phyloP scores from a whole-genome alignment of 106 monocot species.

The Dendrobium huoshanense region DNA sequence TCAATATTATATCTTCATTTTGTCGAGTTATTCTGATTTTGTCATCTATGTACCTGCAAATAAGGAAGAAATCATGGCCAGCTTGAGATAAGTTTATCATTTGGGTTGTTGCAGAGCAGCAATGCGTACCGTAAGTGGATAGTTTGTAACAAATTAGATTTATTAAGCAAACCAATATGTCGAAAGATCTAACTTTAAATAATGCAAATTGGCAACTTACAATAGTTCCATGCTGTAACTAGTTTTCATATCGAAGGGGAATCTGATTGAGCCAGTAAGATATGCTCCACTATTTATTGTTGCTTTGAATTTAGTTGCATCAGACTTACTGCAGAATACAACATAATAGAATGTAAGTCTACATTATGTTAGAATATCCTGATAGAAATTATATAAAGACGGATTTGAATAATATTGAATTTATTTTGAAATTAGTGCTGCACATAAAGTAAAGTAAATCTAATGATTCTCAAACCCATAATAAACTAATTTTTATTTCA shows the following conservation, averaged over 20 bases:
- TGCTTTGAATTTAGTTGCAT: slow-evolving; percentile 29
- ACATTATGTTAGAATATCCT: no score
- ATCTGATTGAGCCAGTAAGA: slow-evolving; percentile 32
- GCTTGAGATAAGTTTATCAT: not conserved
- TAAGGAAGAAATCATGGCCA: not conserved
- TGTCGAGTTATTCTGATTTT: slow-evolving; percentile 64
- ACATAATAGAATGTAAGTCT: not conserved
- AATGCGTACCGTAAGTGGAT: no score
- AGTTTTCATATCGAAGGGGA: slow-evolving; percentile 40
- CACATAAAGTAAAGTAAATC: no score
- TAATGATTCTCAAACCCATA: no score
- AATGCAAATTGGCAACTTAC: slow-evolving; percentile 36
- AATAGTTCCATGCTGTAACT: slow-evolving; percentile 52
- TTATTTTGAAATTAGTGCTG: no score
- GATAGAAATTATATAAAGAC: no score
- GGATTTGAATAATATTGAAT: no score
- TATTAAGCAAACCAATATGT: no score
- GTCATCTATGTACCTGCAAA: slow-evolving; percentile 67
- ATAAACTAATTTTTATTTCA: no score
- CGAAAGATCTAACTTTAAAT: no score
- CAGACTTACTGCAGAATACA: slow-evolving; percentile 28
- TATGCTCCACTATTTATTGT: slow-evolving; percentile 31
- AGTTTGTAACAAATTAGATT: no score
- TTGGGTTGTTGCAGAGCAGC: not conserved
- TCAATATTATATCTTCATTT: slow-evolving; percentile 28